Evolutionary conservation across 495 filamentous ascomycete species (phyloP), one percentile per base, ranked within the genome.

Genomic region (Trichoderma parareesei): DNA sequence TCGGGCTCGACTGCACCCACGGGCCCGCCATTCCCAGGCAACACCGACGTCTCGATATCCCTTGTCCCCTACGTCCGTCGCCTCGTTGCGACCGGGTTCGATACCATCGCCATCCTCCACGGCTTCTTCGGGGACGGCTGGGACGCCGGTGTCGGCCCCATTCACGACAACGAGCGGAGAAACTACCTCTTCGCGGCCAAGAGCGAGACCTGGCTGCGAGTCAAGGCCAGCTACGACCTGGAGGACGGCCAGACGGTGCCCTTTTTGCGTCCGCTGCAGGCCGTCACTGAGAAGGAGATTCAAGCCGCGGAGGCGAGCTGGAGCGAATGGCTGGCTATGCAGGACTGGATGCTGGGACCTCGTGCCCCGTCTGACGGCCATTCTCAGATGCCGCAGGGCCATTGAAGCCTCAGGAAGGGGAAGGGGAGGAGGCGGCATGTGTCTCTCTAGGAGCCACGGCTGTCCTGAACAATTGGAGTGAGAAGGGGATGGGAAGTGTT

Each of bases 151-250:
- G 79, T 98, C 42, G 89, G 90, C 0, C 85, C 88, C 4, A 72
- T 97, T 42, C 90, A 96, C 71, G 91, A 97, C 71, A 87, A 88
- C 70, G 94, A 98, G 73, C 83, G 94, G 48, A 84, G 92, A 61
- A 98, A 98, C 71, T 98, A 93, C 71, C 81, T 98, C 35, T 97
- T 97, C 70, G 91, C 92, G 0, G 92, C 93, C 10, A 98, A 97
- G 78, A 92, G 89, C 69, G 88, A 87, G 7, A 90, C 86, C 49
- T 98, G 93, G 92, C 81, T 90, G 18, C 82, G 82, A 38, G 90
- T 95, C 70, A 97, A 96, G 79, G 84, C 86, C 69, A 84, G 90
- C 68, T 98, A 98, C 75, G 94, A 98, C 76, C 89, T 91, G 77
- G 78, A 82, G 3, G 83, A 87, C 13, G 80, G 90, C 40, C 90